A percentile compares a stretch with the other conserved stretches of the same genome.
Evolutionary conservation across 2,329 filamentous ascomycete genomes (phyloP).

Genomic region (Cladophialophora immunda): DNA sequence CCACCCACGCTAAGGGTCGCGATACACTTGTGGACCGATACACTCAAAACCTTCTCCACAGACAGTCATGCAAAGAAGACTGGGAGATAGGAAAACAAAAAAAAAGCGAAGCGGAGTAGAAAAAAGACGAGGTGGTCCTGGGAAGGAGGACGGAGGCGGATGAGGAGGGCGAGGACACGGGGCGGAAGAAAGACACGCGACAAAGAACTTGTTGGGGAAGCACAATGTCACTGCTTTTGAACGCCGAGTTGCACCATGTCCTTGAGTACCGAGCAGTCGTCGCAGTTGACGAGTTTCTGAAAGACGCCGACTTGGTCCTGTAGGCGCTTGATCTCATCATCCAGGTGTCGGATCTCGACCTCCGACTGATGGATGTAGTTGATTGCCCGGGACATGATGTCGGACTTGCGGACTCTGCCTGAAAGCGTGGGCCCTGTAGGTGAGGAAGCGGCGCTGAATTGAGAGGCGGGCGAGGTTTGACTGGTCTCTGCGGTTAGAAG

Average conservation of each 20-base stretch:
- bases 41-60: too few species aligned
- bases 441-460: background rate
- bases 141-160: too few species aligned
- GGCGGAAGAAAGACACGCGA: background rate
- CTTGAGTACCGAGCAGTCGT: constrained; percentile 20
- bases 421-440: background rate
- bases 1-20: background rate
- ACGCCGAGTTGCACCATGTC: constrained; percentile 10
- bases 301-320: constrained; percentile 25
- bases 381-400: constrained; percentile 35
- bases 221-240: constrained; percentile 9
- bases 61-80: background rate
- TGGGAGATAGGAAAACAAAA: background rate
- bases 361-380: constrained; percentile 32
- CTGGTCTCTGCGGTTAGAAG: constrained; percentile 24
- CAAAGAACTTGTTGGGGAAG: background rate
- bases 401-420: constrained; percentile 32
- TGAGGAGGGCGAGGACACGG: background rate
- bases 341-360: constrained; percentile 25
- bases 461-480: background rate
- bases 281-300: constrained; percentile 27
- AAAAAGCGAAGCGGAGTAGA: too few species aligned
- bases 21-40: too few species aligned
- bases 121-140: too few species aligned
- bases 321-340: constrained; percentile 27